Percentiles rank a stretch among this genome's conserved stretches.
Conservation (phyloP, 2,329 filamentous ascomycete genomes). For the Nigrospora osmanthi region DNA sequence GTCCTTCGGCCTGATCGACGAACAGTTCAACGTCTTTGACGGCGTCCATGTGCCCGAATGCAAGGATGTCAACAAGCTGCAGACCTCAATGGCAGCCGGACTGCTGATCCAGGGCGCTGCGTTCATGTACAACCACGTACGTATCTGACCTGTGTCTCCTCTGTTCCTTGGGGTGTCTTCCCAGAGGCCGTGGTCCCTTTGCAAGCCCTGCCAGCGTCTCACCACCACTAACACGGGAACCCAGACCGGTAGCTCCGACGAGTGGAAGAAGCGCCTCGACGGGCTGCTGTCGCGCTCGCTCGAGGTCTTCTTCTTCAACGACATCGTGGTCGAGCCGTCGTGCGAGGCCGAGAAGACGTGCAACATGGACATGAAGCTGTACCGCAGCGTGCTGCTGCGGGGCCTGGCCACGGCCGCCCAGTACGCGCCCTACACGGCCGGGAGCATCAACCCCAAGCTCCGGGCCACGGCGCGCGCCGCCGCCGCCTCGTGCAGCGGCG, state of each 20-base stretch:
- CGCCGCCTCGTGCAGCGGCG: conserved; percentile 24
- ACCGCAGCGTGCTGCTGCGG: conserved; percentile 50
- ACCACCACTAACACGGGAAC: background rate
- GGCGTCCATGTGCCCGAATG: conserved; percentile 36
- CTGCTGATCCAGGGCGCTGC: conserved; percentile 34
- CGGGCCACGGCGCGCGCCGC: conserved; percentile 28
- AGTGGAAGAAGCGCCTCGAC: conserved; percentile 38
- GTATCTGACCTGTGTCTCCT: conserved; percentile 3
- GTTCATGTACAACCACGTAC: conserved; percentile 33
- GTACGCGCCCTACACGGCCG: conserved; percentile 25
- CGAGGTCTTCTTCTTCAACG: conserved; percentile 34
- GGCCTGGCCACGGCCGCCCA: conserved; percentile 34
- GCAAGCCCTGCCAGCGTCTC: no score
- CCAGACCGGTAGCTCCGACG: conserved; percentile 15
- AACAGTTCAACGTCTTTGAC: conserved; percentile 37
- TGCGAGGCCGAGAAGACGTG: conserved; percentile 42
- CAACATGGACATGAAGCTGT: conserved; percentile 46
- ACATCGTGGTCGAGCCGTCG: conserved; percentile 42
- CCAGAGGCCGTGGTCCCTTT: no score
- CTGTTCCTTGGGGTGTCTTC: background rate
- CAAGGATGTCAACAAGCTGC: conserved; percentile 34
- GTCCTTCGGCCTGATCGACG: conserved; percentile 33
- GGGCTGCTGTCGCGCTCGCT: conserved; percentile 37
- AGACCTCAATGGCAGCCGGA: conserved; percentile 45
- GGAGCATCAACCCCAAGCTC: conserved; percentile 26